A percentile compares a stretch with the other conserved stretches of the same genome.
Conservation (phyloP, 1,139 yeast species). For the Suhomyces kunorum region DNA sequence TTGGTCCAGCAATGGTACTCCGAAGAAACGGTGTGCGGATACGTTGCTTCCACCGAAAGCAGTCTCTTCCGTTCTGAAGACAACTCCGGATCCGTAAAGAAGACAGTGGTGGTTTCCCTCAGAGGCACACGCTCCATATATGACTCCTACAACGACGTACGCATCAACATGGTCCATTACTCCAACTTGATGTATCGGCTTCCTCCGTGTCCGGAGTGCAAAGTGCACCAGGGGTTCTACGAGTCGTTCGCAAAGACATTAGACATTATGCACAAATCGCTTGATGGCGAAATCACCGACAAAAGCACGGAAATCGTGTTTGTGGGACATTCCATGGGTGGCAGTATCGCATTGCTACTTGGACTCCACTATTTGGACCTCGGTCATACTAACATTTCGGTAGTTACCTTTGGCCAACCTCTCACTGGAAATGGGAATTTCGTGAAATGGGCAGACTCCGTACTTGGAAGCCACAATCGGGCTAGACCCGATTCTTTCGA, state of each 20-base stretch:
- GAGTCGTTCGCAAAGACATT: slow-evolving; percentile 36
- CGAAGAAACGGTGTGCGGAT: slow-evolving; percentile 43
- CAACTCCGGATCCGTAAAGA: too few relatives aligned
- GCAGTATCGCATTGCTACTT: slow-evolving; percentile 45
- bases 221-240: slow-evolving; percentile 51
- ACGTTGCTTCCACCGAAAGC: slow-evolving; percentile 37
- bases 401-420: slow-evolving; percentile 56
- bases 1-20: slow-evolving; percentile 50
- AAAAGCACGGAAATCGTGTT: slow-evolving; percentile 39
- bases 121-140: slow-evolving; percentile 52
- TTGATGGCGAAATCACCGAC: slow-evolving; percentile 27
- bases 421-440: slow-evolving; percentile 47
- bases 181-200: slow-evolving; percentile 27
- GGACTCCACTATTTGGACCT: slow-evolving; percentile 40
- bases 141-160: slow-evolving; percentile 48
- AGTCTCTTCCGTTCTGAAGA: slow-evolving; percentile 28
- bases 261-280: slow-evolving; percentile 24
- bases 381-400: slow-evolving; percentile 33
- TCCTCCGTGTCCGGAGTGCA: slow-evolving; percentile 41
- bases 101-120: slow-evolving; percentile 42
- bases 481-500: slow-evolving; percentile 24
- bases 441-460: slow-evolving; percentile 39
- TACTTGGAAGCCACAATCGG: slow-evolving; percentile 31
- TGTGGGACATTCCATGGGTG: slow-evolving; percentile 57
- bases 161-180: slow-evolving; percentile 40